Conservation (phyloP, 148 eudicot genomes). For the Heliosperma pusillum region DNA sequence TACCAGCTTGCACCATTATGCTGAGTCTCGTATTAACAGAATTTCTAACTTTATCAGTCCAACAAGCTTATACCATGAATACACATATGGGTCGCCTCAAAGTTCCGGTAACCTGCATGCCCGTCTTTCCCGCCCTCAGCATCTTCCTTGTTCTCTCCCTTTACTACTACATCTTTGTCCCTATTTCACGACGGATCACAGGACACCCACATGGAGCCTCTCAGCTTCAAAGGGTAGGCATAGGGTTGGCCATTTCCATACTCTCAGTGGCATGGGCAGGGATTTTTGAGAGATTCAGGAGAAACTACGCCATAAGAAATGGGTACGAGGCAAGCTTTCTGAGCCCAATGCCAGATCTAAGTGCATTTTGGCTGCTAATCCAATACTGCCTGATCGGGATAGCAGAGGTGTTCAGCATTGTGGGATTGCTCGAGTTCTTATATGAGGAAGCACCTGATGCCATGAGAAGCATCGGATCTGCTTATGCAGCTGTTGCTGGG, state of each 20-base stretch:
- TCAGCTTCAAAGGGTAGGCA: slow-evolving; percentile 88
- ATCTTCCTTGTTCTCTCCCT: slow-evolving; percentile 76
- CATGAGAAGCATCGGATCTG: slow-evolving; percentile 91
- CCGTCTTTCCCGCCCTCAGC: slow-evolving; percentile 86
- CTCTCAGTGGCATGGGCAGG: slow-evolving; percentile 82
- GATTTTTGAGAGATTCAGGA: slow-evolving; percentile 71
- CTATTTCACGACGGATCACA: slow-evolving; percentile 61
- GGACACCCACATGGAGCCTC: slow-evolving; percentile 93
- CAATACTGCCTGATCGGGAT: slow-evolving; percentile 84
- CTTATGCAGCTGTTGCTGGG: slow-evolving; percentile 90
- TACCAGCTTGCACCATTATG: slow-evolving; percentile 76
- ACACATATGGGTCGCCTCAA: slow-evolving; percentile 71
- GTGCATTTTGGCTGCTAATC: slow-evolving; percentile 84
- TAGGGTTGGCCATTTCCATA: slow-evolving; percentile 77
- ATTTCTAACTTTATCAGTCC: slow-evolving; percentile 75
- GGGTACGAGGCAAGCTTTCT: slow-evolving; percentile 59
- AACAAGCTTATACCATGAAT: slow-evolving; percentile 82
- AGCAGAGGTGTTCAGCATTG: slow-evolving; percentile 92
- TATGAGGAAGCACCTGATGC: slow-evolving; percentile 95
- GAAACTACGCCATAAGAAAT: slow-evolving; percentile 59
- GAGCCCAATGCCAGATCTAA: slow-evolving; percentile 62
- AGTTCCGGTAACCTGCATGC: slow-evolving; percentile 93
- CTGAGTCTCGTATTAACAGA: slow-evolving; percentile 65
- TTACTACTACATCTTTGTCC: slow-evolving; percentile 74
- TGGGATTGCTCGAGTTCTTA: slow-evolving; percentile 78